Evolutionary conservation across 139 green algal species (phyloP), one percentile per base, ranked within the genome.

Genomic region (Coelastrella sp.): DNA sequence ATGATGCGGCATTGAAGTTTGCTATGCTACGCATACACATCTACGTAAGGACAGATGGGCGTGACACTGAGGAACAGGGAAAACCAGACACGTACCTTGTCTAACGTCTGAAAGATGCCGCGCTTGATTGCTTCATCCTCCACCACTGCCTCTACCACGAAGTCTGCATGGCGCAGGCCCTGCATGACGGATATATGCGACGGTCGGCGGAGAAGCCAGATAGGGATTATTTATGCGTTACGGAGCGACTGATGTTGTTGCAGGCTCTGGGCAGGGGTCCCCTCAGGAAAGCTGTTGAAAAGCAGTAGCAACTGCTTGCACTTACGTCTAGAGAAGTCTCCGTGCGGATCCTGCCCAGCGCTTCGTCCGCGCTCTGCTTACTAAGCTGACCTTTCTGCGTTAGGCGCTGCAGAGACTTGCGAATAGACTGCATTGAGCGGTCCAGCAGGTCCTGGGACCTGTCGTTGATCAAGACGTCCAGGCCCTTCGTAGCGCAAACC

Each of bases 91-190:
- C 32, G 32, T 47, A 1, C 90, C 88, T 89, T 81, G 84, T 98
- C 94, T 54, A 98, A 89, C 16, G 84, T 65, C 5, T 78, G n/a
- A 75, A 99, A 98, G 19, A 99, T 93, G 16, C 73, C 79, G 13
- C 91, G 92, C 86, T 99, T 99, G 3, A 99, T 32, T 0, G 65
- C 56, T 91, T 99, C 97, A 23, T 95, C 89, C 89, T 99, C 97
- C 0, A 92, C 92, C 16, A 98, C 96, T 3, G 97, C 97, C 87
- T 99, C 97, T 5, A 99, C 90, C 0, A 99, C 93, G 85, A 98
- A 97, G 58, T 99, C 97, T 10, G 92, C 94, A 5, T 84, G 56
- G 3, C 64, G 75, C 74, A 97, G 66, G 0, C 83, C 91, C 92
- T 96, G 90, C 83, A 89, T 23, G 59, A 3, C 11, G 0, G 23